Evolutionary conservation across 2,329 filamentous ascomycete genomes (phyloP).

Genomic region (Ophiostoma angusticollis): DNA sequence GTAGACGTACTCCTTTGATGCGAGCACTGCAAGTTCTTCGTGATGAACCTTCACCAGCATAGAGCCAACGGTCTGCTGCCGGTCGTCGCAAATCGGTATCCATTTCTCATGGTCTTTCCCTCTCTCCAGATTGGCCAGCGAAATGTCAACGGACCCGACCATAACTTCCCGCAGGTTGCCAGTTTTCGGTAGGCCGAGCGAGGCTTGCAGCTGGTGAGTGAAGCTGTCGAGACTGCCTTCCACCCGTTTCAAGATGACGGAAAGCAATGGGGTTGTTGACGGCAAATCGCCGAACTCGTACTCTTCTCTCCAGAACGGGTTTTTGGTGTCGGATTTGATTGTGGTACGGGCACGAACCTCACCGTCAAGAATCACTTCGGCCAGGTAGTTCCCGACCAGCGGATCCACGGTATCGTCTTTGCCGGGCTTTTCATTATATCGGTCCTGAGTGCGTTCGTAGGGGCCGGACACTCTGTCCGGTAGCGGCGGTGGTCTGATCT

Average conservation of each 20-base stretch:
- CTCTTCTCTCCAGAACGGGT: slow-evolving; percentile 72
- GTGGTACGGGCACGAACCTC: slow-evolving; percentile 66
- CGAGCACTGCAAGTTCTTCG: slow-evolving; percentile 80
- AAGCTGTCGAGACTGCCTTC: slow-evolving; percentile 36
- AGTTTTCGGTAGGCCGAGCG: slow-evolving; percentile 29
- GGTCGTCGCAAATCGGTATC: slow-evolving; percentile 70
- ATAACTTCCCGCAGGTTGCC: slow-evolving; percentile 36
- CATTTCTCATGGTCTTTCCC: slow-evolving; percentile 76
- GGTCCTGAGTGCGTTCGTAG: slow-evolving; percentile 15
- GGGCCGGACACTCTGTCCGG: slow-evolving; percentile 12
- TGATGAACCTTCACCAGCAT: slow-evolving; percentile 73
- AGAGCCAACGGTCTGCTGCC: slow-evolving; percentile 64
- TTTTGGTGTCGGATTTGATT: slow-evolving; percentile 56
- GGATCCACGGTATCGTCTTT: slow-evolving; percentile 29
- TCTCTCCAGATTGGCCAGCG: slow-evolving; percentile 63
- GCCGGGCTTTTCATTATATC: slow-evolving; percentile 13
- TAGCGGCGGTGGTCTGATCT: slow-evolving; percentile 32
- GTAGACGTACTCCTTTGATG: slow-evolving; percentile 71
- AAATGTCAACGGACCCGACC: slow-evolving; percentile 67
- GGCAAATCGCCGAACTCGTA: slow-evolving; percentile 67
- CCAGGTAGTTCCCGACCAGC: slow-evolving; percentile 56
- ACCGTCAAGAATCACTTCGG: slow-evolving; percentile 67
- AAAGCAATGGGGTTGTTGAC: slow-evolving; percentile 53
- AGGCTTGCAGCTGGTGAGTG: slow-evolving; percentile 30
- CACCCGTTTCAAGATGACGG: slow-evolving; percentile 57